These are phyloP conservation scores for Vitis rupestris DNA, from an alignment of 164 flowering plant genomes.

Conservation along the genomic window DNA sequence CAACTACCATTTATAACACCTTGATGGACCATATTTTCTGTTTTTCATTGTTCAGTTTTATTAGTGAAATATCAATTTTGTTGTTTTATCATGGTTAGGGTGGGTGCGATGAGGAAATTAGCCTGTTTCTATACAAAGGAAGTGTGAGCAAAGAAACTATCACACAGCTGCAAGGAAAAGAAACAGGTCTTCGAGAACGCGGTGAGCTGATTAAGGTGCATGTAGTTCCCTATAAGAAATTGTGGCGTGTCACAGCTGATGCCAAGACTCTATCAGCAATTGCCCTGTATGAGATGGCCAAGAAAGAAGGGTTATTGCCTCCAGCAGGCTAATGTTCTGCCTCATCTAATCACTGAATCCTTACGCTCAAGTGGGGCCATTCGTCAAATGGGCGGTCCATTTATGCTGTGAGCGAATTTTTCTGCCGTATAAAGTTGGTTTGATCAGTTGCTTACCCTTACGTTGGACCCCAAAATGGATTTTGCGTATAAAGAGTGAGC, in stretches of 20 bases:
- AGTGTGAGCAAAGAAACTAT: conserved; percentile 50
- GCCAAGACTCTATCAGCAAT: conserved; percentile 69
- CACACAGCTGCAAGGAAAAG: conserved; percentile 67
- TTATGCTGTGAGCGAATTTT: too few species aligned
- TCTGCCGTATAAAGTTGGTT: too few species aligned
- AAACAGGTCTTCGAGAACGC: conserved; percentile 86
- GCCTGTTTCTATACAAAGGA: conserved; percentile 70
- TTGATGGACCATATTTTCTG: neutral
- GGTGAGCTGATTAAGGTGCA: conserved; percentile 88
- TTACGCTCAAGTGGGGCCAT: too few species aligned
- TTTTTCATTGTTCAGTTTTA: neutral
- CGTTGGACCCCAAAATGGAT: too few species aligned
- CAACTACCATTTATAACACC: neutral
- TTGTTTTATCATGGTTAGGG: conserved; percentile 47
- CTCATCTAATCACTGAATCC: neutral
- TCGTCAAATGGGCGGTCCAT: too few species aligned
- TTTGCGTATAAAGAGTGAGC: too few species aligned
- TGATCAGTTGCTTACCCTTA: too few species aligned
- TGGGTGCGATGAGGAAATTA: conserved; percentile 88
- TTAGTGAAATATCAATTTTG: neutral
- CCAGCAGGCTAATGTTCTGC: conserved; percentile 8
- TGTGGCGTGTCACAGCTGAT: conserved; percentile 85
- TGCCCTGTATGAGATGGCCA: conserved; percentile 85
- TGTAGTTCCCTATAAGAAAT: conserved; percentile 70
- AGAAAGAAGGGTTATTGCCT: conserved; percentile 59